Evolutionary conservation across 352 stramenopile genomes (phyloP).

Genomic region (Paralagenidium karlingii): DNA sequence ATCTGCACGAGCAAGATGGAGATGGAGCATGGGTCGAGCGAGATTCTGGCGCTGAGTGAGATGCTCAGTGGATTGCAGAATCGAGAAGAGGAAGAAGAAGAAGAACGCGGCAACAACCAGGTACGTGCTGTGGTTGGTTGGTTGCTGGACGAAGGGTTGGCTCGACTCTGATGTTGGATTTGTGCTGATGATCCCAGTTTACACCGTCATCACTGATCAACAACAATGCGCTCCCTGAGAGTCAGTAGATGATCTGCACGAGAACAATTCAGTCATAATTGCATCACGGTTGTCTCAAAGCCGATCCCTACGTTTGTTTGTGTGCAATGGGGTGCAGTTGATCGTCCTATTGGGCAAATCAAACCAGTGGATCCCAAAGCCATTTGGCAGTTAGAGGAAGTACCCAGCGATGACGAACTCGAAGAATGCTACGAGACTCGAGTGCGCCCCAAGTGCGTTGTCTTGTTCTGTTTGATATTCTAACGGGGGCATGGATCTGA

Average conservation of each 20-base stretch:
- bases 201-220: too few relatives aligned
- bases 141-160: too few relatives aligned
- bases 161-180: too few relatives aligned
- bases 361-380: constrained; percentile 35
- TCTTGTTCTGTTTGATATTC: background rate
- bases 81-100: constrained; percentile 4
- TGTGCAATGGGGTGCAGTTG: too few relatives aligned
- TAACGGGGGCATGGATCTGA: background rate
- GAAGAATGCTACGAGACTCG: constrained; percentile 47
- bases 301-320: too few relatives aligned
- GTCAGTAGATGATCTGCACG: too few relatives aligned
- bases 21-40: constrained; percentile 7
- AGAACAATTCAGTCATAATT: too few relatives aligned
- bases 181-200: too few relatives aligned
- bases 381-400: constrained; percentile 61
- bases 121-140: too few relatives aligned
- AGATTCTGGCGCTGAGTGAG: constrained; percentile 22
- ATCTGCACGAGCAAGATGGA: too few relatives aligned
- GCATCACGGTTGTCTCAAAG: too few relatives aligned
- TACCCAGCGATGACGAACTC: constrained; percentile 65
- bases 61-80: constrained; percentile 12
- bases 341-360: constrained; percentile 61
- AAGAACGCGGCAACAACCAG: constrained; percentile 1
- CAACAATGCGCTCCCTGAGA: too few relatives aligned
- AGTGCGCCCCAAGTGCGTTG: constrained; percentile 26